Conservation (phyloP, 2,329 filamentous ascomycete species). For the Tolypocladium ovalisporum region DNA sequence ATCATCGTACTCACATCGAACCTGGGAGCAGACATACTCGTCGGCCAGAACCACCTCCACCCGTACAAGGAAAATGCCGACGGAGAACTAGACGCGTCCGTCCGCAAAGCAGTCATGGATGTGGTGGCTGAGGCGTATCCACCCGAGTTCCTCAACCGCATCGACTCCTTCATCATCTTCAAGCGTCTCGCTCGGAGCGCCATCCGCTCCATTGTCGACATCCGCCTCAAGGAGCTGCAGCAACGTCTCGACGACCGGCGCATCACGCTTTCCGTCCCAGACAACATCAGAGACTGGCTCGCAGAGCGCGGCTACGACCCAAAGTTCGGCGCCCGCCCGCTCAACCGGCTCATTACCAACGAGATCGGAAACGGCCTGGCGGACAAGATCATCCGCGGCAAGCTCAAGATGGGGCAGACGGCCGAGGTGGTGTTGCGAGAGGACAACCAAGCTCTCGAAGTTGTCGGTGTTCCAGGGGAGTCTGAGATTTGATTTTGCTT, state of each 20-base stretch:
- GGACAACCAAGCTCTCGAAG: conserved; percentile 46
- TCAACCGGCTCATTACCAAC: conserved; percentile 83
- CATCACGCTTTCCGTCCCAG: conserved; percentile 62
- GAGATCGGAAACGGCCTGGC: conserved; percentile 84
- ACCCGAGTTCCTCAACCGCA: conserved; percentile 91
- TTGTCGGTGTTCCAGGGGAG: conserved; percentile 20
- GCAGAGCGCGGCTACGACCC: conserved; percentile 86
- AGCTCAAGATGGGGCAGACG: conserved; percentile 63
- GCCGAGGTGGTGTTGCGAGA: conserved; percentile 60
- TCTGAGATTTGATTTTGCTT: not conserved
- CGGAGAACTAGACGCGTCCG: conserved; percentile 60
- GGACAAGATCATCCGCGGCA: conserved; percentile 81
- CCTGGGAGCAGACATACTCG: conserved; percentile 82
- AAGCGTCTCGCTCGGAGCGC: conserved; percentile 70
- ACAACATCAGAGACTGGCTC: conserved; percentile 73
- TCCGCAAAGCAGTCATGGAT: conserved; percentile 78
- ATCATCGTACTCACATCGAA: conserved; percentile 96
- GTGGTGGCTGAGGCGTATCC: conserved; percentile 66
- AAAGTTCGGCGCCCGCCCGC: conserved; percentile 77
- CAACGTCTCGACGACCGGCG: conserved; percentile 72
- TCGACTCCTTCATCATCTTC: conserved; percentile 96
- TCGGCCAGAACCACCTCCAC: conserved; percentile 58
- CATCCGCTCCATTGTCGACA: conserved; percentile 86
- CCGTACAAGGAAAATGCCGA: conserved; percentile 50
- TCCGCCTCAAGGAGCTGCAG: conserved; percentile 78